Percentiles rank a stretch among this genome's conserved stretches.
phyloP scores from a whole-genome alignment of 768 basidiomycete species.

The Serendipita sp. region DNA sequence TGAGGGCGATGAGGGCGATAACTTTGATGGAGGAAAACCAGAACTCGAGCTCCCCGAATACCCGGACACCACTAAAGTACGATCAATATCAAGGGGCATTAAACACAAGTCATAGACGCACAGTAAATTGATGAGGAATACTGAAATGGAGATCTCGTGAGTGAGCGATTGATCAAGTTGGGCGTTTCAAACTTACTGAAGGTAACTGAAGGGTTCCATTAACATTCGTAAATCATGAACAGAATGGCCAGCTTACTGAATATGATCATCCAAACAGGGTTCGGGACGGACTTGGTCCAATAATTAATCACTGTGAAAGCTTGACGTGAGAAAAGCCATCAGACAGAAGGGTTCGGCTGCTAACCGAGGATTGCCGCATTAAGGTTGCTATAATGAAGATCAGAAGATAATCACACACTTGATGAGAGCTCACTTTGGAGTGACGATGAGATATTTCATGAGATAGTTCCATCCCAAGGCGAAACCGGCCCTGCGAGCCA shows the following conservation, averaged over 20 bases:
- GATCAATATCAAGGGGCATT: slow-evolving; percentile 36
- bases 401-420: not conserved
- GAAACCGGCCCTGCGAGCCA: slow-evolving; percentile 30
- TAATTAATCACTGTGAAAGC: slow-evolving; percentile 18
- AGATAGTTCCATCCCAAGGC: slow-evolving; percentile 52
- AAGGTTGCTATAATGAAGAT: slow-evolving; percentile 34
- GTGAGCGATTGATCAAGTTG: no score
- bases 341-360: slow-evolving; percentile 17
- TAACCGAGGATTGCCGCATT: slow-evolving; percentile 42
- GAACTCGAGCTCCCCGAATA: slow-evolving; percentile 61
- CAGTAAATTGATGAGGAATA: slow-evolving; percentile 40
- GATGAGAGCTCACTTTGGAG: slow-evolving; percentile 16
- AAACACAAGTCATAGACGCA: slow-evolving; percentile 51
- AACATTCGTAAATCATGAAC: not conserved
- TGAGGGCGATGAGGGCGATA: slow-evolving; percentile 18
- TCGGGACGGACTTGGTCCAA: slow-evolving; percentile 24
- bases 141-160: slow-evolving; percentile 15
- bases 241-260: slow-evolving; percentile 6
- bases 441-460: slow-evolving; percentile 36
- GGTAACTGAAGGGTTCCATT: slow-evolving; percentile 16
- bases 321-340: slow-evolving; percentile 11
- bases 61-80: slow-evolving; percentile 33
- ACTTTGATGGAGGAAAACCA: slow-evolving; percentile 40
- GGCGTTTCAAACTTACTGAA: slow-evolving; percentile 28
- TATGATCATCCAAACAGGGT: slow-evolving; percentile 43